A percentile compares a stretch with the other conserved stretches of the same genome.
phyloP scores from a whole-genome alignment of 202 grass and related monocot species.

The Elaeis oleifera region DNA sequence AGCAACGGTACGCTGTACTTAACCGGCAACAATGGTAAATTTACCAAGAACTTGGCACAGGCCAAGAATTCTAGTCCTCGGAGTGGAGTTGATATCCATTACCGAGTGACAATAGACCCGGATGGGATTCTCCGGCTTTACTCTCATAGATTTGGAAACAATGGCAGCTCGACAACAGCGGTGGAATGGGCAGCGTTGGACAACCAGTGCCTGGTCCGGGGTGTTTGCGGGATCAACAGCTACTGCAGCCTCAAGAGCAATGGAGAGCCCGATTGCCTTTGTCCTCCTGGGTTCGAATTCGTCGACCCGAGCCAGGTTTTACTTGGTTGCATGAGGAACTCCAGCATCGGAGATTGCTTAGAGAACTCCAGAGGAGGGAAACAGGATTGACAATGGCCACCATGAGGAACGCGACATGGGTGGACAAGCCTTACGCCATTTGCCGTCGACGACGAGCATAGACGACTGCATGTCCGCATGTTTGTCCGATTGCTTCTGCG shows the following conservation, averaged over 20 bases:
- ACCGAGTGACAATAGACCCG: slow-evolving; percentile 23
- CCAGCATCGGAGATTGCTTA: slow-evolving; percentile 12
- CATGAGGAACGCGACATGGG: slow-evolving; percentile 11
- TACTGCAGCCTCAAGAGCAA: not conserved
- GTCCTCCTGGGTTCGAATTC: slow-evolving; percentile 31
- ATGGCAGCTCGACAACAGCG: not conserved
- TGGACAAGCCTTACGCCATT: slow-evolving; percentile 21
- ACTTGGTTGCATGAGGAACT: slow-evolving; percentile 22
- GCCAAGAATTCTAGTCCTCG: not conserved
- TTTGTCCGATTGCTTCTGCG: slow-evolving; percentile 32
- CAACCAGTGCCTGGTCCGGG: slow-evolving; percentile 28
- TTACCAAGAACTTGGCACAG: slow-evolving; percentile 26
- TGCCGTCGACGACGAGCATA: slow-evolving; percentile 11
- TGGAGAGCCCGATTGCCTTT: slow-evolving; percentile 16
- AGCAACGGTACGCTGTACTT: slow-evolving; percentile 27
- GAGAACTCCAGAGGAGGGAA: not conserved
- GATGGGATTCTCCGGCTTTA: slow-evolving; percentile 33
- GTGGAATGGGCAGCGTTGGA: slow-evolving; percentile 9
- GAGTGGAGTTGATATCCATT: not conserved
- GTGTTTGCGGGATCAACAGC: slow-evolving; percentile 23
- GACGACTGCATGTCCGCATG: slow-evolving; percentile 33
- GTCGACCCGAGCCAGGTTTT: slow-evolving; percentile 2
- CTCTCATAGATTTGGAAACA: slow-evolving; percentile 16
- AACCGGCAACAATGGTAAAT: slow-evolving; percentile 12
- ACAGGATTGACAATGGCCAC: slow-evolving; percentile 1